Evolutionary conservation across 495 filamentous ascomycete genomes (phyloP).

Genomic region (Aspergillus affinis): DNA sequence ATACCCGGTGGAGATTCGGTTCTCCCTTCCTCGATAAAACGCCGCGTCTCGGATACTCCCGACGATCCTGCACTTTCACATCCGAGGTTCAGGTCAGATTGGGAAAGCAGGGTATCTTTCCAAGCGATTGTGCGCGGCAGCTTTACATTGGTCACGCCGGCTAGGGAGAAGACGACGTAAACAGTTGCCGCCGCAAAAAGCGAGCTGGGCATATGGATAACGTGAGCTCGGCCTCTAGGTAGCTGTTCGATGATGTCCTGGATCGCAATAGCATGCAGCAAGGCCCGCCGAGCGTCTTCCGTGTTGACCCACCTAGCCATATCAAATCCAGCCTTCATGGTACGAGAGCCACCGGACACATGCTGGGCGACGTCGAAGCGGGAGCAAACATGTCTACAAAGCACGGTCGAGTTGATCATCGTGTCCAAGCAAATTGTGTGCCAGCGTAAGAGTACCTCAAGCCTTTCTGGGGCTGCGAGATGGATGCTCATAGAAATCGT

Average conservation of each 20-base stretch:
- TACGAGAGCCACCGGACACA: conserved; percentile 31
- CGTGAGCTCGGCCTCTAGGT: conserved; percentile 47
- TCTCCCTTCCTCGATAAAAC: conserved; percentile 34
- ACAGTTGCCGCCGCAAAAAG: conserved; percentile 47
- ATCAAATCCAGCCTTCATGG: conserved; percentile 33
- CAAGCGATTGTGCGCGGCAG: conserved; percentile 43
- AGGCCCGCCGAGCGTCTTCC: conserved; percentile 43
- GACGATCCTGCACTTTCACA: conserved; percentile 23
- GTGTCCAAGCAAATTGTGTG: conserved; percentile 49
- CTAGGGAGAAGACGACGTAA: conserved; percentile 42
- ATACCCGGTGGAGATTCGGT: conserved; percentile 21
- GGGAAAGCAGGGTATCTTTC: conserved; percentile 41
- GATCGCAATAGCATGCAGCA: conserved; percentile 48
- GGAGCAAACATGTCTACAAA: conserved; percentile 43
- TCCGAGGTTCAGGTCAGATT: conserved; percentile 35
- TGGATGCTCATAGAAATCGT: conserved; percentile 40
- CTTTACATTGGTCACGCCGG: conserved; percentile 36
- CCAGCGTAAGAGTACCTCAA: conserved; percentile 49
- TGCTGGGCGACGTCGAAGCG: conserved; percentile 44
- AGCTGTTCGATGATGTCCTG: conserved; percentile 52
- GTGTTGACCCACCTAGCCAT: conserved; percentile 39
- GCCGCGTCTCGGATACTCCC: conserved; percentile 36
- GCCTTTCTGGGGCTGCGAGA: conserved; percentile 37
- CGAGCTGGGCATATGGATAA: conserved; percentile 47
- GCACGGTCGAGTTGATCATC: conserved; percentile 42